A percentile compares a stretch with the other conserved stretches of the same genome.
phyloP scores from a whole-genome alignment of 371 early-diverging fungal genomes.

The Syncephalastrum contaminatum region DNA sequence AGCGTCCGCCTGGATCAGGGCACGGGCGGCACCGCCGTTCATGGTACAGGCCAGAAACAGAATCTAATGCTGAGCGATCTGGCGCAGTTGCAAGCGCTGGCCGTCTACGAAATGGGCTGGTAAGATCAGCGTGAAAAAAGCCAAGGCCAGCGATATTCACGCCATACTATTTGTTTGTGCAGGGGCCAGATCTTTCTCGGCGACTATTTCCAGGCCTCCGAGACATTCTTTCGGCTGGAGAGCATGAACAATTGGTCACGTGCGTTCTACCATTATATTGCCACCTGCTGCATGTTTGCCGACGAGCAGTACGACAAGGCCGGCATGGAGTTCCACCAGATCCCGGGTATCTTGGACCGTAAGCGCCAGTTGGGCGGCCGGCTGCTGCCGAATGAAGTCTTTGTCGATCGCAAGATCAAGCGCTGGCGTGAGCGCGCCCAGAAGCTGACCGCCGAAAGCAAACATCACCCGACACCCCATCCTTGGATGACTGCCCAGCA shows the following conservation, averaged over 20 bases:
- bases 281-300: slow-evolving; percentile 54
- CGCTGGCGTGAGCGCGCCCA: slow-evolving; percentile 32
- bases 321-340: slow-evolving; percentile 43
- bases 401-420: slow-evolving; percentile 44
- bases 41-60: slow-evolving; percentile 6
- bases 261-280: slow-evolving; percentile 53
- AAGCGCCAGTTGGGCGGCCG: slow-evolving; percentile 33
- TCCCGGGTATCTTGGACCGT: slow-evolving; percentile 34
- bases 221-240: slow-evolving; percentile 47
- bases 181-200: slow-evolving; percentile 55
- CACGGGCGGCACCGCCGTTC: slow-evolving; percentile 2
- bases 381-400: slow-evolving; percentile 44
- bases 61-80: slow-evolving; percentile 24
- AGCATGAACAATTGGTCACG: slow-evolving; percentile 54
- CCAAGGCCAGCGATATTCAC: background rate
- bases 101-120: slow-evolving; percentile 55
- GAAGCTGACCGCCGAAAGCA: slow-evolving; percentile 4
- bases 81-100: slow-evolving; percentile 39
- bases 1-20: slow-evolving; percentile 4
- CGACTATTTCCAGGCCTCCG: slow-evolving; percentile 50
- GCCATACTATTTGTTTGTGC: background rate
- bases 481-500: slow-evolving; percentile 11
- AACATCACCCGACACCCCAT: slow-evolving; percentile 6
- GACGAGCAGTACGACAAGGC: slow-evolving; percentile 51
- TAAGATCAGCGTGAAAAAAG: slow-evolving; percentile 11